Base-by-base conservation (phyloP, 2,329 filamentous ascomycete genomes). In the Acrocalymma vagum region DNA sequence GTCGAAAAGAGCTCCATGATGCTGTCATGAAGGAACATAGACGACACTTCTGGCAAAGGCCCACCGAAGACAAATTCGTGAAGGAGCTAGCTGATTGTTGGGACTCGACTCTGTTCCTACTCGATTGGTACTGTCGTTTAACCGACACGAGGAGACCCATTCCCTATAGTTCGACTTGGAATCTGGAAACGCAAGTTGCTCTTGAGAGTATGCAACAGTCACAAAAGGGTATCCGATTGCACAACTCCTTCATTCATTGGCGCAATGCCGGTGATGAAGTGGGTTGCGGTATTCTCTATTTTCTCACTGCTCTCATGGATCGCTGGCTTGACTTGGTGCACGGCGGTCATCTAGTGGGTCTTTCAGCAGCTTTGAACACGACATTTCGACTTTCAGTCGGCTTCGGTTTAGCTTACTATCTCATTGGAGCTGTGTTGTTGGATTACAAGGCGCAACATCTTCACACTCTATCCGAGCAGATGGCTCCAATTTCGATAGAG, bases 221-320 rank as follows among this genome's bases (percentile, higher is more conserved):
- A 3, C 77, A 81, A 44, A 79, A 80, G 49, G 79, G 79, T 3
- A 75, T 82, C 11, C 70, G 75, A 17, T 67, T 81, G 11, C 79
- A 82, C 59, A 82, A 78, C 49, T 76, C 77, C 2, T 82, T 82
- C 52, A 76, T 81, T 17, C 78, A 81, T 45, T 82, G 78, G 77
- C 75, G 79, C n/a, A 78, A 79, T 43, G 77, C 78, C 5, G 77
- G 76, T 24, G 72, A 78, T 41, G 79, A 81, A 42, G 72, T 81
- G 18, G 78, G 76, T 20, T 80, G 77, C 44, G 78, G 77, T 18
- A 67, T 81, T 14, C 60, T 81, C 2, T 80, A 80, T 60, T 82
- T 82, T 43, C 53, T 81, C 8, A 69, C 80, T 23, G 79, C 79
- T 6, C 72, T 82, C 9, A 73, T 81, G 48, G 79, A 82, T 49